These are phyloP conservation scores for Baorangia bicolor DNA, from an alignment of 768 basidiomycete species.

Conservation along the genomic window DNA sequence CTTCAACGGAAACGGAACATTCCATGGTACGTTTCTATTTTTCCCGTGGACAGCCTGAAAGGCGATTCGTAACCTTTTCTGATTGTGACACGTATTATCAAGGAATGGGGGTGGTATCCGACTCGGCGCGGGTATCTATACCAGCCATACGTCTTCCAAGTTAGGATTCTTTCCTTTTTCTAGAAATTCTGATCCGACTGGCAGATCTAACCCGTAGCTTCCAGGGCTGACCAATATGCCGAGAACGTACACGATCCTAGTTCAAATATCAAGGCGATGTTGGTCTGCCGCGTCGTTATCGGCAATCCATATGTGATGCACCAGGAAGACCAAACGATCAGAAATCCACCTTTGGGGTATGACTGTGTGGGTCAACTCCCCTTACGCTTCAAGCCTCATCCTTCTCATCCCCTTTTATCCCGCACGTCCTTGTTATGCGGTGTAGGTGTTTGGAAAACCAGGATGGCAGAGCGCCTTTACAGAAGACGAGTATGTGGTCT, in stretches of 20 bases:
- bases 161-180: not conserved
- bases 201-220: not conserved
- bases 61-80: slow-evolving; percentile 1
- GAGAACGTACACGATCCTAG: slow-evolving; percentile 3
- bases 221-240: slow-evolving; percentile 23
- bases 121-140: slow-evolving; percentile 28
- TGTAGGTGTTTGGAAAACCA: slow-evolving; percentile 17
- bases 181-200: not conserved
- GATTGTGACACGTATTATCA: not conserved
- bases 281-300: slow-evolving; percentile 25
- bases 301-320: slow-evolving; percentile 7
- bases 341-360: slow-evolving; percentile 15
- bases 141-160: slow-evolving; percentile 24
- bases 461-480: slow-evolving; percentile 10
- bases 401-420: not conserved
- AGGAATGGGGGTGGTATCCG: slow-evolving; percentile 20
- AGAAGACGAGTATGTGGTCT: slow-evolving; percentile 28
- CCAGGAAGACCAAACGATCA: slow-evolving; percentile 11
- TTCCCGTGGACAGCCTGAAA: not conserved
- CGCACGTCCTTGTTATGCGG: too few relatives aligned
- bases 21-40: slow-evolving; percentile 14
- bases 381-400: too few relatives aligned
- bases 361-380: slow-evolving; percentile 21
- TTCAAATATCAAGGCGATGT: slow-evolving; percentile 18
- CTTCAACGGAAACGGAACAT: slow-evolving; percentile 15